These are phyloP conservation scores for Musa balbisiana DNA, from an alignment of 202 grass and related monocot species.

Conservation along the genomic window DNA sequence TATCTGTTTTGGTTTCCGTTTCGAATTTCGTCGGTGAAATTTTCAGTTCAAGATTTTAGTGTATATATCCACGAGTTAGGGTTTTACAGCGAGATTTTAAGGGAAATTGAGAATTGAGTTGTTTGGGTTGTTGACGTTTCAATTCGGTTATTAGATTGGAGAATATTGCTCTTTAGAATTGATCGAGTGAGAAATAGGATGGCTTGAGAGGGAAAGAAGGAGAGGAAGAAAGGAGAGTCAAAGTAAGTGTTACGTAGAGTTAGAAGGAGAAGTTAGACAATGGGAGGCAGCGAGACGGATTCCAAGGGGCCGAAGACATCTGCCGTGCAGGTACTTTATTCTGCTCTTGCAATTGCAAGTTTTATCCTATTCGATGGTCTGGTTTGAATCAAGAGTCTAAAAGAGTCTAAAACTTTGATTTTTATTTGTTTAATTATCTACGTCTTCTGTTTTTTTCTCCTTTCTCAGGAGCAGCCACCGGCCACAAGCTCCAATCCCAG, in stretches of 20 bases:
- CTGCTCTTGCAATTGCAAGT: neutral
- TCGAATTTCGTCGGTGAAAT: neutral
- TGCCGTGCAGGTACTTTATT: neutral
- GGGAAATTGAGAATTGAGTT: constrained; percentile 7
- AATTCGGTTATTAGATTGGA: neutral
- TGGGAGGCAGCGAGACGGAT: constrained; percentile 13
- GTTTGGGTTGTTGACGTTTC: neutral
- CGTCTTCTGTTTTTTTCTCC: neutral
- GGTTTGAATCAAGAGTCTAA: neutral
- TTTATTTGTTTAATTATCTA: neutral
- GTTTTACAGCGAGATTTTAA: constrained; percentile 3
- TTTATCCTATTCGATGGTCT: neutral
- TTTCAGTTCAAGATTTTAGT: neutral
- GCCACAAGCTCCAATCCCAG: constrained; percentile 7
- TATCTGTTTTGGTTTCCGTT: neutral
- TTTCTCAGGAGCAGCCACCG: constrained; percentile 15
- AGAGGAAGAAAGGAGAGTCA: neutral
- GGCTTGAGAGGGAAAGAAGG: neutral
- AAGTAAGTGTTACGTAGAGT: neutral
- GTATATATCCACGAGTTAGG: neutral
- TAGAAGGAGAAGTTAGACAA: neutral
- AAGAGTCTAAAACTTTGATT: neutral
- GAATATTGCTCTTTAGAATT: neutral
- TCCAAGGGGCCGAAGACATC: constrained; percentile 14
- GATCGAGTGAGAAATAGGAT: neutral